Evolutionary conservation across 169 alveolate genomes (phyloP).

Genomic region (Plasmodium blacklocki): DNA sequence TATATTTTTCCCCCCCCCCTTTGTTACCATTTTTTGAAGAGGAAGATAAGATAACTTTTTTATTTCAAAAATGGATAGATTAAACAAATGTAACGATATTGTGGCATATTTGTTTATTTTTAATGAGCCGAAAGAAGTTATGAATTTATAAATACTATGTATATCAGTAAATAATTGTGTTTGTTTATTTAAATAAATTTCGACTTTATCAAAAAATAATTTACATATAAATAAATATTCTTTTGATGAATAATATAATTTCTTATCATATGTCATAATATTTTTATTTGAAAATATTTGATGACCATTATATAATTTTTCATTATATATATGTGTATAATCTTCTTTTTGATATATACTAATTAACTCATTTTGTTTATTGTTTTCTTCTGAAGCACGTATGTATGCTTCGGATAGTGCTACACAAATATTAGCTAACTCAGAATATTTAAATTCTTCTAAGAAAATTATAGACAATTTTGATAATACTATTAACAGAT

Average conservation of each 20-base stretch:
- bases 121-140: conserved; percentile 46
- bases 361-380: conserved; percentile 30
- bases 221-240: conserved; percentile 23
- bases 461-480: conserved; percentile 55
- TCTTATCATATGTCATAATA: conserved; percentile 18
- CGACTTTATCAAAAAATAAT: conserved; percentile 44
- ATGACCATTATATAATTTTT: neutral
- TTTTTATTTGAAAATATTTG: neutral
- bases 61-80: conserved; percentile 26
- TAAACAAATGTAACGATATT: conserved; percentile 51
- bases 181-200: conserved; percentile 38
- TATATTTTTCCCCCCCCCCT: neutral
- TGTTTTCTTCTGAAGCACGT: conserved; percentile 64
- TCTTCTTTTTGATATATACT: conserved; percentile 3
- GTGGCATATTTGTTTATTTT: conserved; percentile 47
- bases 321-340: neutral
- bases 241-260: conserved; percentile 34
- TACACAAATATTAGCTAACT: conserved; percentile 52
- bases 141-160: conserved; percentile 51
- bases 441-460: conserved; percentile 39
- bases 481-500: conserved; percentile 46
- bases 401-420: conserved; percentile 67
- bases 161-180: conserved; percentile 41
- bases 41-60: conserved; percentile 67
- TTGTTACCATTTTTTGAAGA: conserved; percentile 58